phyloP scores from a whole-genome alignment of 768 basidiomycete genomes.

The Piloderma croceum region DNA sequence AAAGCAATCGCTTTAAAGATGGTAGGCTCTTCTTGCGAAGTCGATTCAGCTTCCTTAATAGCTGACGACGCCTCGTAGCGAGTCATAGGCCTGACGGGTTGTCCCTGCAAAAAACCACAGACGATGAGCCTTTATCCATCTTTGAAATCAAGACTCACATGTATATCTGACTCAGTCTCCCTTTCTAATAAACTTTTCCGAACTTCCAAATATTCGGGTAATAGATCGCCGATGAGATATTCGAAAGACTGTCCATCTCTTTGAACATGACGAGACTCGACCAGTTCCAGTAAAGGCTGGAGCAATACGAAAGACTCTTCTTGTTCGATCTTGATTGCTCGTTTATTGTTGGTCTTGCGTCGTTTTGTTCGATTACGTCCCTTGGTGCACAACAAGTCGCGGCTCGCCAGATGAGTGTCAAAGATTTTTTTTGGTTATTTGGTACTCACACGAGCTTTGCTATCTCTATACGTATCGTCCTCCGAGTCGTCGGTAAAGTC shows the following conservation, averaged over 20 bases:
- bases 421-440: too few species aligned
- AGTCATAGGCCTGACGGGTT: conserved; percentile 36
- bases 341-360: not conserved
- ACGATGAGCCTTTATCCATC: conserved; percentile 2
- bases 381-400: not conserved
- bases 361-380: not conserved
- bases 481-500: too few species aligned
- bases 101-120: conserved; percentile 21
- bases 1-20: conserved; percentile 29
- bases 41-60: conserved; percentile 14
- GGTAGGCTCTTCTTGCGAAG: conserved; percentile 8
- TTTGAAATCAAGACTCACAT: conserved; percentile 15
- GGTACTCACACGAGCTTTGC: too few species aligned
- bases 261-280: conserved; percentile 1
- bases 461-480: too few species aligned
- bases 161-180: conserved; percentile 14
- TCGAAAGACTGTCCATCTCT: conserved; percentile 26
- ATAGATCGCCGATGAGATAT: conserved; percentile 23
- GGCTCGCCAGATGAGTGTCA: not conserved
- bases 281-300: not conserved
- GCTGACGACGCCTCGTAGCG: conserved; percentile 36
- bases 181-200: conserved; percentile 21
- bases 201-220: conserved; percentile 31
- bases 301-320: not conserved
- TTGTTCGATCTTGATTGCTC: not conserved